Percentiles rank a stretch among this genome's conserved stretches.
Evolutionary conservation across 1,139 yeast species (phyloP).

Genomic region (Scheffersomyces quercinus): DNA sequence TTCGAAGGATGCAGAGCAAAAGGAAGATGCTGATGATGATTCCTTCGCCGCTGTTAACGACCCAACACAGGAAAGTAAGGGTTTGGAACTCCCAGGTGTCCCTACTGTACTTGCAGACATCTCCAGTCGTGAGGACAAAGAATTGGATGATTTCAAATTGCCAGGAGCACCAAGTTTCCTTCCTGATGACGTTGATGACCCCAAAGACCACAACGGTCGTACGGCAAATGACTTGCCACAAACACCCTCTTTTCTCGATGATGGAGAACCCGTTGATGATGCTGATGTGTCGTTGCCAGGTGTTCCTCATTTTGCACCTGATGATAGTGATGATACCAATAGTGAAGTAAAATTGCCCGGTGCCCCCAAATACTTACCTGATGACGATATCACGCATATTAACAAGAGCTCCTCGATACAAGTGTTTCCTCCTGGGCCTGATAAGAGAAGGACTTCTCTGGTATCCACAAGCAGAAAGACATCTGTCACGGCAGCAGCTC

Average conservation of each 20-base stretch:
- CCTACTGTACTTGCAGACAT: not conserved
- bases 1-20: not conserved
- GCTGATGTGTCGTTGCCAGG: conserved; percentile 19
- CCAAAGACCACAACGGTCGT: not conserved
- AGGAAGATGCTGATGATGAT: conserved; percentile 6
- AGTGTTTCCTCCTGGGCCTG: conserved; percentile 30
- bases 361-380: conserved; percentile 45
- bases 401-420: conserved; percentile 43
- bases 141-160: conserved; percentile 3
- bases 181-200: conserved; percentile 7
- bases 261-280: conserved; percentile 2
- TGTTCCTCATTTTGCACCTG: conserved; percentile 28
- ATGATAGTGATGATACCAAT: conserved; percentile 19
- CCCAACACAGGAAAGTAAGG: conserved; percentile 3
- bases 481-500: conserved; percentile 1
- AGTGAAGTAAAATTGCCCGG: conserved; percentile 36
- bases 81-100: not conserved
- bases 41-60: conserved; percentile 4
- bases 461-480: conserved; percentile 3
- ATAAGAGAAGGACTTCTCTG: conserved; percentile 3
- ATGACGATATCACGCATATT: conserved; percentile 38
- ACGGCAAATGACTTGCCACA: conserved; percentile 9
- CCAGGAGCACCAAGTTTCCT: conserved; percentile 19
- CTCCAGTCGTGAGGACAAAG: not conserved
- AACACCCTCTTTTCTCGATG: conserved; percentile 6